Conservation (phyloP, 2,329 filamentous ascomycete genomes). For the Apiospora phragmitis region DNA sequence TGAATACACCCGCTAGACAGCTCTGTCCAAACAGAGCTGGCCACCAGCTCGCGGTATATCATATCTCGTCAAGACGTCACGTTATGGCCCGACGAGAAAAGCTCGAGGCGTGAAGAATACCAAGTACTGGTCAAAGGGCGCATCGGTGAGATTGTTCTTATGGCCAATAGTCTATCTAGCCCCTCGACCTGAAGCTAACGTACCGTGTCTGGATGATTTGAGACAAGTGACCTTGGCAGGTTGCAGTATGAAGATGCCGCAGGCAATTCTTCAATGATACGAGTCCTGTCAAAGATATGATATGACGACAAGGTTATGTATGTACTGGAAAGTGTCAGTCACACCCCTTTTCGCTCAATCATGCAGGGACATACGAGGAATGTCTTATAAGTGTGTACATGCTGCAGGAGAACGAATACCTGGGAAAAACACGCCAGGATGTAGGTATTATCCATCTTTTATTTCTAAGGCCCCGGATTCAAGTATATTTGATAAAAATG, state of each 20-base stretch:
- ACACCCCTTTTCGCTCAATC: not conserved
- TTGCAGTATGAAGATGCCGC: not conserved
- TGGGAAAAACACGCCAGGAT: not conserved
- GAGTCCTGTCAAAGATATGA: not conserved
- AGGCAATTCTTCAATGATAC: not conserved
- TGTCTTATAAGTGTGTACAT: not conserved
- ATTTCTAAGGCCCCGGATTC: not conserved
- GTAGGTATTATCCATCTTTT: not conserved
- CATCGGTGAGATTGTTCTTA: not conserved
- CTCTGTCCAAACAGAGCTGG: not conserved
- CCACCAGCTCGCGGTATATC: not conserved
- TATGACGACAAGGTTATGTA: not conserved
- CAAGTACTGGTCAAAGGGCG: not conserved
- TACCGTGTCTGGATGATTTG: not conserved
- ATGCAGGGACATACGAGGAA: not conserved
- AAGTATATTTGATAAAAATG: no score
- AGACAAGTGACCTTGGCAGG: not conserved
- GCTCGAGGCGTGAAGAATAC: not conserved
- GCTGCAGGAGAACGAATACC: not conserved
- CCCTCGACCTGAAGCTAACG: not conserved
- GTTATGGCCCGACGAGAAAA: not conserved
- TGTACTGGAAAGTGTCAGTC: not conserved
- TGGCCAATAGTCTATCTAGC: not conserved
- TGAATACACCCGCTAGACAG: not conserved
- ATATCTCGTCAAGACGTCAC: not conserved